A percentile compares a stretch with the other conserved stretches of the same genome.
Conservation (phyloP, 2,329 filamentous ascomycete species). For the Mycosphaerelloides madeirae region DNA sequence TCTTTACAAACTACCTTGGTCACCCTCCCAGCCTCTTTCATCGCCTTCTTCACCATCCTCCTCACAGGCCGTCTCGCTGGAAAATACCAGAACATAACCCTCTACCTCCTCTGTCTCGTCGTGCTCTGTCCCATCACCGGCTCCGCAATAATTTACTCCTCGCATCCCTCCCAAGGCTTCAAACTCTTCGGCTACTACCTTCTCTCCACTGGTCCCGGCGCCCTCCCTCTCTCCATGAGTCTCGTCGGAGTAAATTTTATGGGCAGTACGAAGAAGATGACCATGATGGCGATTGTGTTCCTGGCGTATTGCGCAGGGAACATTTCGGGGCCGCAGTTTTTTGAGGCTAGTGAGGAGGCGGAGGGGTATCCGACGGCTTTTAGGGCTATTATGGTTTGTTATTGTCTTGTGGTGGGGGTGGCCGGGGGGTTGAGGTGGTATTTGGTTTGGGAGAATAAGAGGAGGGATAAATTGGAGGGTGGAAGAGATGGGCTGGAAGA, state of each 20-base stretch:
- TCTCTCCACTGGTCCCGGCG: constrained; percentile 50
- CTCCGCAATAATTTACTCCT: constrained; percentile 36
- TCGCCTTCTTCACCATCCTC: constrained; percentile 13
- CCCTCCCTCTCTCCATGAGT: constrained; percentile 52
- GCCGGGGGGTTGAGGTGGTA: constrained; percentile 46
- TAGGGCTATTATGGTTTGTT: constrained; percentile 53
- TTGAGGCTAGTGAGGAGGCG: constrained; percentile 42
- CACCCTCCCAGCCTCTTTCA: constrained; percentile 17
- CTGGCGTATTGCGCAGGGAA: constrained; percentile 45
- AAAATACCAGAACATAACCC: constrained; percentile 45
- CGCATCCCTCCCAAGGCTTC: constrained; percentile 37
- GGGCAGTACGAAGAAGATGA: constrained; percentile 37
- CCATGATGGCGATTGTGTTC: constrained; percentile 39
- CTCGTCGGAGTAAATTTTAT: constrained; percentile 50
- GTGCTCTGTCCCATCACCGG: constrained; percentile 32
- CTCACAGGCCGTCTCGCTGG: constrained; percentile 13
- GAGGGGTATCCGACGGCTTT: constrained; percentile 49
- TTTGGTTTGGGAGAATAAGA: constrained; percentile 44
- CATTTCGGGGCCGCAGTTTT: constrained; percentile 51
- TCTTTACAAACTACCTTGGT: constrained; percentile 15
- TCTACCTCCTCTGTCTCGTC: constrained; percentile 48
- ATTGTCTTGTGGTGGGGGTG: constrained; percentile 47
- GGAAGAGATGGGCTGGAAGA: constrained; percentile 25
- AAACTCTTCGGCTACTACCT: constrained; percentile 57
- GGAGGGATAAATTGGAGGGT: constrained; percentile 22